Conservation (phyloP, 139 green algal species). For the Chlamydomonas asymmetrica region DNA sequence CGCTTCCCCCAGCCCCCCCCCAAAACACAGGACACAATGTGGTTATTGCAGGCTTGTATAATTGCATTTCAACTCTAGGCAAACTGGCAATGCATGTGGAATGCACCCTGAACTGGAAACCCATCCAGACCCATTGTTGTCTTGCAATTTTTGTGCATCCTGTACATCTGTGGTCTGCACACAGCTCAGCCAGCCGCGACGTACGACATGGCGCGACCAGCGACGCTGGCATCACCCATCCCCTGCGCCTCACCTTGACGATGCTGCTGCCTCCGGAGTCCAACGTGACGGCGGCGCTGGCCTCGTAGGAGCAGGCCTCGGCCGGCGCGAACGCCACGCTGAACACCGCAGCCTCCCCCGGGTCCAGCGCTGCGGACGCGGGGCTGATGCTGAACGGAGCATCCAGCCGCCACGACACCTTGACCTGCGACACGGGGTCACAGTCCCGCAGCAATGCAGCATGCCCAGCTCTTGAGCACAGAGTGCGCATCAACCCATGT, state of each 20-base stretch:
- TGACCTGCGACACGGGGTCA: constrained; percentile 17
- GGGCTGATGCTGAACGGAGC: constrained; percentile 62
- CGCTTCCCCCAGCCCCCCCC: no score
- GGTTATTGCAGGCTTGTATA: no score
- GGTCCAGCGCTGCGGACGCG: constrained; percentile 27
- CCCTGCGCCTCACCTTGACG: constrained; percentile 38
- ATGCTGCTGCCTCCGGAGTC: constrained; percentile 44
- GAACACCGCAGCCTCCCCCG: constrained; percentile 39
- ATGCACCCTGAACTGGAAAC: no score
- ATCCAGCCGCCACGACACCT: constrained; percentile 57
- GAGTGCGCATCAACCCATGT: no score
- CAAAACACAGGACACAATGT: no score
- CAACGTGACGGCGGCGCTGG: constrained; percentile 44
- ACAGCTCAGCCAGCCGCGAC: not conserved
- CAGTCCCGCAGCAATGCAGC: not conserved
- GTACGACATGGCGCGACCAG: not conserved
- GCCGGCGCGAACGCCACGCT: constrained; percentile 53
- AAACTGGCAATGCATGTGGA: no score
- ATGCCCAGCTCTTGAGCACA: not conserved
- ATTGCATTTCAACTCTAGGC: no score
- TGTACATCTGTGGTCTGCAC: no score
- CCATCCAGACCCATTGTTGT: not conserved
- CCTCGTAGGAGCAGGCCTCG: constrained; percentile 62
- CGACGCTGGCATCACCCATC: not conserved
- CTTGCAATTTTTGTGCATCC: no score